Percentiles rank a stretch among this genome's conserved stretches.
These are phyloP conservation scores for Tremellales sp. DNA, from an alignment of 1,284 basidiomycete genomes.

Conservation along the genomic window DNA sequence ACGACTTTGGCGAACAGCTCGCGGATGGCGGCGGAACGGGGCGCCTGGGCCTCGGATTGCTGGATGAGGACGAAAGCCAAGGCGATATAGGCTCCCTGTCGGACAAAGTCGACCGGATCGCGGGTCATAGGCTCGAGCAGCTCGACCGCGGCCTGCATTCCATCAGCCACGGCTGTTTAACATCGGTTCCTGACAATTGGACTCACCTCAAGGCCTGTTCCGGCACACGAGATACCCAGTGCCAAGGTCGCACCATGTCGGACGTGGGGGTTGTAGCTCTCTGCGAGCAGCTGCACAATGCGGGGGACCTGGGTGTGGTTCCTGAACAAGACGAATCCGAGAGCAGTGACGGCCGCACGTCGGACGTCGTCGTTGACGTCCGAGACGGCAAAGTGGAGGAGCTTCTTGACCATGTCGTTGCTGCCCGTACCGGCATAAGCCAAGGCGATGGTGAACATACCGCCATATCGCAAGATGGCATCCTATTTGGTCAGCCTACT, in stretches of 20 bases:
- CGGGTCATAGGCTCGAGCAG: slow-evolving; percentile 95
- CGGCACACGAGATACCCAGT: slow-evolving; percentile 90
- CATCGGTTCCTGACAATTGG: neutral
- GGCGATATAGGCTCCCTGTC: slow-evolving; percentile 92
- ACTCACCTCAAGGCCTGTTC: slow-evolving; percentile 81
- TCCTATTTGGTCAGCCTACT: slow-evolving; percentile 57
- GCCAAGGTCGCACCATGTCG: slow-evolving; percentile 92
- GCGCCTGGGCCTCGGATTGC: slow-evolving; percentile 82
- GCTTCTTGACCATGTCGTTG: slow-evolving; percentile 81
- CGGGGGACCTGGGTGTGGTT: slow-evolving; percentile 89
- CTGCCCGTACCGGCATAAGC: slow-evolving; percentile 93
- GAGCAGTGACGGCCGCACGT: slow-evolving; percentile 85
- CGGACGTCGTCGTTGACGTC: slow-evolving; percentile 95
- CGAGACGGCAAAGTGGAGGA: slow-evolving; percentile 91
- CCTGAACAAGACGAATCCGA: slow-evolving; percentile 93
- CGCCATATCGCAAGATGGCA: slow-evolving; percentile 89
- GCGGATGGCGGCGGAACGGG: slow-evolving; percentile 73
- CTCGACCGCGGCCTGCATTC: slow-evolving; percentile 81
- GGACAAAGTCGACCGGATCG: slow-evolving; percentile 93
- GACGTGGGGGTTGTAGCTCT: slow-evolving; percentile 98
- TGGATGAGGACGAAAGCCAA: slow-evolving; percentile 94
- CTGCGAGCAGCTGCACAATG: slow-evolving; percentile 88
- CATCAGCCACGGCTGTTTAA: neutral
- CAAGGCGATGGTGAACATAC: slow-evolving; percentile 88
- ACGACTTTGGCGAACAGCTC: slow-evolving; percentile 82